These are phyloP conservation scores for Epichloe glyceriae DNA, from an alignment of 2,329 filamentous ascomycete species.

Conservation along the genomic window DNA sequence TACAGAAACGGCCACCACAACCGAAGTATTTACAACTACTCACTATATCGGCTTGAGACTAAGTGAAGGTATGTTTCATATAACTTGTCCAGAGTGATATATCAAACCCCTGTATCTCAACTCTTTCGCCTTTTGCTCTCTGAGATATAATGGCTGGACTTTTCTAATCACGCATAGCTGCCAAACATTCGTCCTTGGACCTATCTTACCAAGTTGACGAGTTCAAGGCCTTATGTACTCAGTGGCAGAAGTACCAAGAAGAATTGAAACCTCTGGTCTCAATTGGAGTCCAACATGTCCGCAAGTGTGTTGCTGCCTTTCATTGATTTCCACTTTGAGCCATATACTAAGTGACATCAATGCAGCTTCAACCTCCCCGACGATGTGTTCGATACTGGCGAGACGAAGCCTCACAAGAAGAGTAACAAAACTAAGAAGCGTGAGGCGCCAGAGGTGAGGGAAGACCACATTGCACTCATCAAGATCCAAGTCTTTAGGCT, in stretches of 20 bases:
- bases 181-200: slow-evolving; percentile 50
- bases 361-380: slow-evolving; percentile 75
- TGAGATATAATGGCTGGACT: background rate
- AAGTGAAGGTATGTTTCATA: slow-evolving; percentile 47
- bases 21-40: slow-evolving; percentile 69
- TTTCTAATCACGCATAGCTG: slow-evolving; percentile 28
- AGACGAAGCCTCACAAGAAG: slow-evolving; percentile 56
- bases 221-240: slow-evolving; percentile 72
- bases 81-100: background rate
- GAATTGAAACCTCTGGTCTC: slow-evolving; percentile 50
- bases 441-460: slow-evolving; percentile 31
- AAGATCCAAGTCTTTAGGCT: slow-evolving; percentile 12
- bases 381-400: slow-evolving; percentile 76
- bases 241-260: slow-evolving; percentile 61
- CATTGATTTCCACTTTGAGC: slow-evolving; percentile 1
- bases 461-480: slow-evolving; percentile 5
- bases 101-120: background rate
- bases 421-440: slow-evolving; percentile 34
- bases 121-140: background rate
- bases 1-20: slow-evolving; percentile 13
- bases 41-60: slow-evolving; percentile 88
- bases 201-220: slow-evolving; percentile 71
- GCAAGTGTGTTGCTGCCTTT: slow-evolving; percentile 50
- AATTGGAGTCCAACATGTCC: slow-evolving; percentile 69
- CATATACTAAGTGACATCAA: background rate